Base-by-base conservation (phyloP, 1,139 yeast genomes). In the Debaryomyces subglobosus region DNA sequence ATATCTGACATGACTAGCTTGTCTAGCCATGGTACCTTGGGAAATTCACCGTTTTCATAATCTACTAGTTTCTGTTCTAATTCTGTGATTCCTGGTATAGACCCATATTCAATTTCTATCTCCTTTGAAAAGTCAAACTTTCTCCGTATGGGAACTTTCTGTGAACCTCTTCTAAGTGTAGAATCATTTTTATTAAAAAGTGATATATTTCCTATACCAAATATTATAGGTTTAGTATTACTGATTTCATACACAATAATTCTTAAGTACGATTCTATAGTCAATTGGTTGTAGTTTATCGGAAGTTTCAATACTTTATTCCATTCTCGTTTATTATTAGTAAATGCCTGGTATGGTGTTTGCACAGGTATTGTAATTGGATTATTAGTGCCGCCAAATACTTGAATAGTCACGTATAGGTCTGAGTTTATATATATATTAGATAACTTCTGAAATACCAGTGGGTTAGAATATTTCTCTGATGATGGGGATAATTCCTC, bases 21-120 rank as follows among this genome's bases (percentile, higher is more conserved):
- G 60, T 90, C 97, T 7, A 92, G 70, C 98, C 99, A 94, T 36
- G 79, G 81, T 1, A 85, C 71, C 13, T 79, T 68, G 4, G 78
- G 69, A 36, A 81, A 72, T 27, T 86, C 90, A 0, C 94, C 92
- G 52, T 81, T 78, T 56, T 86, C 91, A 59, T 85, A 88, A 43
- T 69, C 71, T 51, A 87, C 85, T 39, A 88, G 69, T 47, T 79
- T 71, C 49, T 67, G 65, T 56, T 88, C 94, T 15, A 85, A 62
- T 5, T 67, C 64, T 3, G 65, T 65, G 27, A 66, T 51, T 2
- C 66, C 67, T 1, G 57, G 49, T 7, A 61, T 50, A 20, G 63
- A 60, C 8, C 62, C 63, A 49, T 66, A 67, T 29, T 63, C 62
- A 9, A 68, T 50, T 6, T 52, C 48, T 7, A 42, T 16, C 4